Conservation (phyloP, 1,284 basidiomycete genomes). For the Coniferiporia sulphurascens region DNA sequence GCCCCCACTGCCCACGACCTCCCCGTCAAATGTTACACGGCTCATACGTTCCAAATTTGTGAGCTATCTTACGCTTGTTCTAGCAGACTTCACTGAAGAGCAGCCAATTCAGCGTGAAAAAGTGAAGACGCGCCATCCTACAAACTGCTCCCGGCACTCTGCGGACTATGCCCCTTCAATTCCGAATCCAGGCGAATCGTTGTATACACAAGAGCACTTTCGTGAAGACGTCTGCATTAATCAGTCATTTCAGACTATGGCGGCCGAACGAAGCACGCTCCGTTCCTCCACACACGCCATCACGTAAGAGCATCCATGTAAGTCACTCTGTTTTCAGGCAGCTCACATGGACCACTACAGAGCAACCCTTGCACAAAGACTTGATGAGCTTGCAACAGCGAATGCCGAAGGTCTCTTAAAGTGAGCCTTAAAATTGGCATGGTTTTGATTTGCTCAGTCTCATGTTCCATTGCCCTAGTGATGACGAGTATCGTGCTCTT, state of each 20-base stretch:
- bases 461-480: constrained; percentile 36
- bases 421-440: constrained; percentile 37
- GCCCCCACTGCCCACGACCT: constrained; percentile 18
- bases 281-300: constrained; percentile 50
- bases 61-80: constrained; percentile 28
- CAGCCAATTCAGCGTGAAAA: constrained; percentile 51
- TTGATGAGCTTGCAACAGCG: constrained; percentile 71
- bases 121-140: constrained; percentile 36
- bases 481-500: constrained; percentile 73
- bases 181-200: not conserved
- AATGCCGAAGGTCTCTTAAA: constrained; percentile 72
- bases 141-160: not conserved
- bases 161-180: not conserved
- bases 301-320: constrained; percentile 47
- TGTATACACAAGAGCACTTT: constrained; percentile 11
- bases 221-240: not conserved
- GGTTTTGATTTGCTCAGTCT: not conserved
- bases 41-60: constrained; percentile 74
- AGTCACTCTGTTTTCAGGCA: constrained; percentile 15
- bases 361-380: constrained; percentile 65
- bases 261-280: constrained; percentile 13
- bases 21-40: constrained; percentile 45
- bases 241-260: not conserved
- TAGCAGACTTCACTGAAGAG: constrained; percentile 19
- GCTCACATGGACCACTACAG: constrained; percentile 24